These are phyloP conservation scores for Leersia perrieri DNA, from an alignment of 176 grass and related monocot species.

Conservation along the genomic window DNA sequence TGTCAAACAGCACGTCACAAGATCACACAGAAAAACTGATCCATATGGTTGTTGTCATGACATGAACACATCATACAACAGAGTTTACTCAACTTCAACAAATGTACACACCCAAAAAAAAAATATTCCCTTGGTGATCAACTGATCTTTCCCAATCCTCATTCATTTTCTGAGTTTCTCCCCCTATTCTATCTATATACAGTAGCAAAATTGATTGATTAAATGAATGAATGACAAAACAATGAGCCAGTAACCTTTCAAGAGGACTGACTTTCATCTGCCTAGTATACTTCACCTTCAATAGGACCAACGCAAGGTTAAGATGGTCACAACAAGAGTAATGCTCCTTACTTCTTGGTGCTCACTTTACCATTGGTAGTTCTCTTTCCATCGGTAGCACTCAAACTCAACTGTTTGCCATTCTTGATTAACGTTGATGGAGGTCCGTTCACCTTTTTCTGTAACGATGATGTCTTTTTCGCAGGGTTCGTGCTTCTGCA, in stretches of 20 bases:
- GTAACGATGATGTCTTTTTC: constrained; percentile 30
- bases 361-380: constrained; percentile 39
- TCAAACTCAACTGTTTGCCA: neutral
- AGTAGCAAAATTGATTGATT: neutral
- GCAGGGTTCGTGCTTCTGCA: constrained; percentile 30
- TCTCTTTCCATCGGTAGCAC: constrained; percentile 33
- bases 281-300: neutral
- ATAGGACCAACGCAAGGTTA: neutral
- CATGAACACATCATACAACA: constrained; percentile 13
- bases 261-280: constrained; percentile 16
- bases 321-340: constrained; percentile 1
- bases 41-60: neutral
- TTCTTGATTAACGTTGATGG: constrained; percentile 21
- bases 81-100: neutral
- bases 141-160: neutral
- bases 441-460: constrained; percentile 28
- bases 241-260: neutral
- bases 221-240: constrained; percentile 19
- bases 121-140: neutral
- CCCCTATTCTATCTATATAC: constrained; percentile 13
- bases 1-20: neutral
- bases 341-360: constrained; percentile 33
- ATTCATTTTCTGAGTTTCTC: neutral
- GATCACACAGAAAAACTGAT: neutral
- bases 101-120: neutral